Conservation (phyloP, 1,139 yeast genomes). For the Scheffersomyces segobiensis region DNA sequence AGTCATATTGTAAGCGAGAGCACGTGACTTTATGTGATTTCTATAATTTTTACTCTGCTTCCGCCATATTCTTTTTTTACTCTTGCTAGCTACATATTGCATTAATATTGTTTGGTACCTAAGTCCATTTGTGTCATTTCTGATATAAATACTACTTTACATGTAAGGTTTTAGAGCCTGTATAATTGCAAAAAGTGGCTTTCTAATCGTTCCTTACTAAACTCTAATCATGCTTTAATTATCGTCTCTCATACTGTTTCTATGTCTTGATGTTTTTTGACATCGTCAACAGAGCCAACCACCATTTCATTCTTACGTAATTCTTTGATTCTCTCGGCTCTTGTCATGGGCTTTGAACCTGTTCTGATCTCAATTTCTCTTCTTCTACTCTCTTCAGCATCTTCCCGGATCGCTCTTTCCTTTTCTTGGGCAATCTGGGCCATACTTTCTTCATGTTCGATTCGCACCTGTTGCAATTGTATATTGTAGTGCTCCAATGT, state of each 20-base stretch:
- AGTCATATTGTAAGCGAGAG: background rate
- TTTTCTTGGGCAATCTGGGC: slow-evolving; percentile 50
- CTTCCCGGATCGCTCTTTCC: slow-evolving; percentile 57
- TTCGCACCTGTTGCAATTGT: slow-evolving; percentile 47
- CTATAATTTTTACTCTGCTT: background rate
- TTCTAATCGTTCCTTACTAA: too few species aligned
- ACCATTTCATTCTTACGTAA: slow-evolving; percentile 68
- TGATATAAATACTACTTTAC: background rate
- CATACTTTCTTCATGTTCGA: slow-evolving; percentile 55
- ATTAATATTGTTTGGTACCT: background rate
- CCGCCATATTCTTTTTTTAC: background rate
- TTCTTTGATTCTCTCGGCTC: slow-evolving; percentile 54
- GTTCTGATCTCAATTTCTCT: slow-evolving; percentile 45
- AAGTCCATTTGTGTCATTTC: background rate
- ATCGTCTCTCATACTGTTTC: background rate
- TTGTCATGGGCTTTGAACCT: slow-evolving; percentile 44
- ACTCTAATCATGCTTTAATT: too few species aligned
- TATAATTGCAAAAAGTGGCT: too few species aligned
- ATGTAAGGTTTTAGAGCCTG: too few species aligned
- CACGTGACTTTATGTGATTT: background rate
- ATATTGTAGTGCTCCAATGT: slow-evolving; percentile 51
- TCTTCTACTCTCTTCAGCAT: slow-evolving; percentile 45
- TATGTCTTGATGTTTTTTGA: slow-evolving; percentile 15
- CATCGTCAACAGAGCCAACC: slow-evolving; percentile 60
- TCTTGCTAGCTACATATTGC: background rate